Percentiles rank a stretch among this genome's conserved stretches.
Conservation (phyloP, 192 early-diverging fungal species). For the Spizellomyces punctatus region DNA sequence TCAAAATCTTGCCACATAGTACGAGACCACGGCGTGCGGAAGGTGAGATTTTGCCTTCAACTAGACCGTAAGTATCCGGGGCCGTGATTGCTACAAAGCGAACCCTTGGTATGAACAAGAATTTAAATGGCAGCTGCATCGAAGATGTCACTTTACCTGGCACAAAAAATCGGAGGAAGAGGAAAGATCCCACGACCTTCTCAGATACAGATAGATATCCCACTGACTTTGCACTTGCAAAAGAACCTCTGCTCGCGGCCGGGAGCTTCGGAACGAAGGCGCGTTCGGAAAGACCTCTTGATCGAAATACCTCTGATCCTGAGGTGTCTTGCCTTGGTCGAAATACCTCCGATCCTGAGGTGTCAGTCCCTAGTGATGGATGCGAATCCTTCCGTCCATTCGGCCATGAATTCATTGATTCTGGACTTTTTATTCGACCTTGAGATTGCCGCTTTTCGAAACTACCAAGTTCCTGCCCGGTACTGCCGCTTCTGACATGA, state of each 20-base stretch:
- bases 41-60: slow-evolving; percentile 42
- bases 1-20: slow-evolving; percentile 60
- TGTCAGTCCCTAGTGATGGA: too few relatives aligned
- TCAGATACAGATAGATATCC: slow-evolving; percentile 64
- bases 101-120: not conserved
- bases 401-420: too few relatives aligned
- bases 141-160: slow-evolving; percentile 40
- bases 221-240: slow-evolving; percentile 15
- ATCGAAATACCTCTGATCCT: too few relatives aligned
- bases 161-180: slow-evolving; percentile 62
- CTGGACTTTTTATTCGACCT: too few relatives aligned
- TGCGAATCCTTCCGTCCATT: too few relatives aligned
- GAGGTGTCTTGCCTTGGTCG: too few relatives aligned
- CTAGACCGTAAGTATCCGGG: slow-evolving; percentile 53
- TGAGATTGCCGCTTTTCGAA: too few relatives aligned
- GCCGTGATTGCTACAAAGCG: slow-evolving; percentile 51
- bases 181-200: slow-evolving; percentile 68
- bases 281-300: too few relatives aligned
- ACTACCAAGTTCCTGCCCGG: too few relatives aligned
- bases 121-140: not conserved
- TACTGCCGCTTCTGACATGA: too few relatives aligned
- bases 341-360: too few relatives aligned
- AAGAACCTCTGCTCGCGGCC: not conserved
- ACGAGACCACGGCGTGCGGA: slow-evolving; percentile 51
- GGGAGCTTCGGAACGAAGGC: too few relatives aligned